These are phyloP conservation scores for Claviceps arundinis DNA, from an alignment of 2,329 filamentous ascomycete genomes.

Conservation along the genomic window DNA sequence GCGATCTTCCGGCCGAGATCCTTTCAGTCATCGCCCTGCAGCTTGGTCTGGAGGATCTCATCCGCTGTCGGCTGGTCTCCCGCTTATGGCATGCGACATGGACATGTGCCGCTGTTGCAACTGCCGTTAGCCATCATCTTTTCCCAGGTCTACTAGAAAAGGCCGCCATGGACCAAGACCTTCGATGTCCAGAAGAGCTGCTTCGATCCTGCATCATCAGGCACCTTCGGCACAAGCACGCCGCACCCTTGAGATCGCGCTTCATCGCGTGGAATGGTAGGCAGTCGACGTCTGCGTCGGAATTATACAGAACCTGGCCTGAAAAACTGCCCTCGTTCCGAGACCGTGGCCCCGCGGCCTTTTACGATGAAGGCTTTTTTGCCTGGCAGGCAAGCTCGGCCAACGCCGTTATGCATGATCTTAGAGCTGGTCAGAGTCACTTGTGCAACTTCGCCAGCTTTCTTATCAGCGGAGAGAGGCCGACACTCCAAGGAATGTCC, in stretches of 20 bases:
- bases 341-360: neutral
- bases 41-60: constrained; percentile 14
- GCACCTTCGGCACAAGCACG: constrained; percentile 8
- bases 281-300: neutral
- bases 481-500: constrained; percentile 11
- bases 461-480: constrained; percentile 8
- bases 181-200: neutral
- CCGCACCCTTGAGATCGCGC: constrained; percentile 8
- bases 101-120: constrained; percentile 12
- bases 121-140: constrained; percentile 11
- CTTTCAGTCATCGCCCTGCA: constrained; percentile 11
- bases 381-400: constrained; percentile 14
- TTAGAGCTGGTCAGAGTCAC: constrained; percentile 9
- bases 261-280: constrained; percentile 5
- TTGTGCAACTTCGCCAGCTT: constrained; percentile 9
- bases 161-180: neutral
- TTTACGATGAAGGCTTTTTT: constrained; percentile 14
- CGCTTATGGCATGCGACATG: constrained; percentile 14
- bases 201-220: neutral
- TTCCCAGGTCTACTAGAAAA: constrained; percentile 16
- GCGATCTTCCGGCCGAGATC: constrained; percentile 16
- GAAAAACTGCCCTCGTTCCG: neutral
- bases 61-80: constrained; percentile 14
- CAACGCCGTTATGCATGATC: constrained; percentile 14
- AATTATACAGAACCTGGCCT: neutral